A percentile compares a stretch with the other conserved stretches of the same genome.
Conservation (phyloP, 352 stramenopile species). For the Pythium insidiosum region DNA sequence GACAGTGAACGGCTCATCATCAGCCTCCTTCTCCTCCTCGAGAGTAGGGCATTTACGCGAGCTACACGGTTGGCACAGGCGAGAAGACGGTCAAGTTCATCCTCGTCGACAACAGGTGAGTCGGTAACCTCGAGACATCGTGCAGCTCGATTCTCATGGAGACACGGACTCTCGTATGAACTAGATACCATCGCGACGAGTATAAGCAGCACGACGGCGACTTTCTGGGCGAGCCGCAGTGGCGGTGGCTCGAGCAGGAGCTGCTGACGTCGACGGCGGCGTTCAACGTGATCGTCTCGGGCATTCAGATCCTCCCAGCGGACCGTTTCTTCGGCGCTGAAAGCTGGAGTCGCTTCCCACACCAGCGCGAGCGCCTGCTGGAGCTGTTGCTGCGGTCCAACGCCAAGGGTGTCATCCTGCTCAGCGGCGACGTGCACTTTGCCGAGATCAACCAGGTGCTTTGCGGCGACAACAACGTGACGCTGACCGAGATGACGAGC, state of each 20-base stretch:
- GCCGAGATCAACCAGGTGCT: conserved; percentile 89
- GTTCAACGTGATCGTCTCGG: conserved; percentile 92
- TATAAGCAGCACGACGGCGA: conserved; percentile 54
- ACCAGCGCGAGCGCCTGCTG: conserved; percentile 72
- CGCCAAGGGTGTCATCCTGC: conserved; percentile 80
- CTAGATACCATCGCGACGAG: conserved; percentile 74
- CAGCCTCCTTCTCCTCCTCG: too few species aligned
- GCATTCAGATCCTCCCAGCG: conserved; percentile 82
- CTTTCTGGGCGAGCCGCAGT: conserved; percentile 74
- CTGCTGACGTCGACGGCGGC: conserved; percentile 68
- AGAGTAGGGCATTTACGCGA: conserved; percentile 74
- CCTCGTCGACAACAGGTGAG: conserved; percentile 72
- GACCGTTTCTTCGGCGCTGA: conserved; percentile 83
- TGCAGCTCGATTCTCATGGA: not conserved
- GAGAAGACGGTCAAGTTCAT: conserved; percentile 81
- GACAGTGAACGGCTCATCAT: too few species aligned
- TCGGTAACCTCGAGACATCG: not conserved
- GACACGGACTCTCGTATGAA: not conserved
- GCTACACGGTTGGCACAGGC: conserved; percentile 60
- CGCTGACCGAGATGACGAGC: conserved; percentile 85
- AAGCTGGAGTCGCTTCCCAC: conserved; percentile 86
- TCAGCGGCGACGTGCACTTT: conserved; percentile 93
- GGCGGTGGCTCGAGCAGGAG: conserved; percentile 80
- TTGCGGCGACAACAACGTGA: conserved; percentile 58
- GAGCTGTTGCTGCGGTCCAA: conserved; percentile 77